phyloP scores from a whole-genome alignment of 139 green algal genomes.

The Helicosporidium sp. region DNA sequence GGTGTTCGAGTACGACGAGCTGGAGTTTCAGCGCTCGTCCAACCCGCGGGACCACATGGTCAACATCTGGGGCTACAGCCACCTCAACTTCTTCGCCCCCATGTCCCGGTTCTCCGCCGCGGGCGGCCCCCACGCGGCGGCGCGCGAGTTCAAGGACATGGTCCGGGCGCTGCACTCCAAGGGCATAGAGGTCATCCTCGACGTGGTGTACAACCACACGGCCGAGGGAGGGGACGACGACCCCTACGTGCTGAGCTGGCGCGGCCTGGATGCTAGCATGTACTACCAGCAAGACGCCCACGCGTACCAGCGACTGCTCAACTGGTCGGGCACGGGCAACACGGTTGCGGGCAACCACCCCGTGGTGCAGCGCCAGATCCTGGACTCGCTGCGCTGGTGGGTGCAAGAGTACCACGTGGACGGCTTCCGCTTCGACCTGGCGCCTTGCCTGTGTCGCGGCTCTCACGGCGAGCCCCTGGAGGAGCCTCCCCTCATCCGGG shows the following conservation, averaged over 20 bases:
- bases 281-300: conserved; percentile 65
- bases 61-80: conserved; percentile 85
- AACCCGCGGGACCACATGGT: conserved; percentile 67
- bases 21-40: conserved; percentile 62
- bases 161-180: conserved; percentile 48
- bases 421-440: conserved; percentile 91
- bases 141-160: conserved; percentile 76
- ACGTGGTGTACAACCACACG: conserved; percentile 94
- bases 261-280: conserved; percentile 54
- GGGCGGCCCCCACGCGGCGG: conserved; percentile 33
- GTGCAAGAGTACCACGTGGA: conserved; percentile 81
- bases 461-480: conserved; percentile 44
- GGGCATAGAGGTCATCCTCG: conserved; percentile 76
- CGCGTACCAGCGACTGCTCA: conserved; percentile 50
- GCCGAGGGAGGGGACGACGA: conserved; percentile 59
- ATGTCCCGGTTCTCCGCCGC: conserved; percentile 50
- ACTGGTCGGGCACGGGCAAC: conserved; percentile 78
- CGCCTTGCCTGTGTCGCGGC: conserved; percentile 67
- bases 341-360: conserved; percentile 74
- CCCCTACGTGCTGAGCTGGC: conserved; percentile 47
- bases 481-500: conserved; percentile 62
- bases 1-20: conserved; percentile 85
- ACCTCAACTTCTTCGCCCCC: conserved; percentile 69
- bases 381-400: conserved; percentile 56
- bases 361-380: conserved; percentile 45